Evolutionary conservation across 1,139 yeast species (phyloP), one percentile per base, ranked within the genome.

Genomic region (Pichia sp.): DNA sequence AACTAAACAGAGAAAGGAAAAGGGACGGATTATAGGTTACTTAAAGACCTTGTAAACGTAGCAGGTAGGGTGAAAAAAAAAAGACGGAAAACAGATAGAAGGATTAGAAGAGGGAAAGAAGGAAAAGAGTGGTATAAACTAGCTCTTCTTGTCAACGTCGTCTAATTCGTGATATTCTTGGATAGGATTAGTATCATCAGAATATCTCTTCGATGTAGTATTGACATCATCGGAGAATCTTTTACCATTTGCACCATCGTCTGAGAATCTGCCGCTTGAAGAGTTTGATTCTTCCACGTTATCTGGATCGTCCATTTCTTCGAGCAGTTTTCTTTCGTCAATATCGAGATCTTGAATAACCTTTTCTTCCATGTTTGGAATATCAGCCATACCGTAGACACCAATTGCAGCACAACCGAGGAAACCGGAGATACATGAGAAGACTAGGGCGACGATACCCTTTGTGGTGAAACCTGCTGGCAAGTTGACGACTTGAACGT

Each of bases 401-500:
- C 85, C 80, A 67, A 93, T 87, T 59, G 87, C 79, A 55, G 75
- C 76, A 72, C 92, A 75, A 67, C 98, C 99, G 32, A 87, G 73
- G 55, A 89, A 67, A 61, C 96, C 98, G 54, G 92, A 76, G 58
- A 90, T 65, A 68, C 87, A 77, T 32, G 97, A 90, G 71, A 90
- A 81, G 32, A 82, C 85, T 68, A 93, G 74, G 11, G 98, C 98
- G 56, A 92, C 85, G 65, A 87, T 85, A 70, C 98, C 99, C 64
- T 86, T 84, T 48, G 86, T 80, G 47, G 98, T 92, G 79, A 93
- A 92, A 4, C 97, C 97, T 44, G 76, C 67, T 44, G 98, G 98
- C 65, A 93, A 78, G 40, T 76, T 71, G 54, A 73, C 72, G 26
- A 64, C 74, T 71, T 92, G 97, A 45, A 77, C 72, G 64, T 84